Evolutionary conservation across 2,329 filamentous ascomycete species (phyloP).

Genomic region (Meredithiella fracta): DNA sequence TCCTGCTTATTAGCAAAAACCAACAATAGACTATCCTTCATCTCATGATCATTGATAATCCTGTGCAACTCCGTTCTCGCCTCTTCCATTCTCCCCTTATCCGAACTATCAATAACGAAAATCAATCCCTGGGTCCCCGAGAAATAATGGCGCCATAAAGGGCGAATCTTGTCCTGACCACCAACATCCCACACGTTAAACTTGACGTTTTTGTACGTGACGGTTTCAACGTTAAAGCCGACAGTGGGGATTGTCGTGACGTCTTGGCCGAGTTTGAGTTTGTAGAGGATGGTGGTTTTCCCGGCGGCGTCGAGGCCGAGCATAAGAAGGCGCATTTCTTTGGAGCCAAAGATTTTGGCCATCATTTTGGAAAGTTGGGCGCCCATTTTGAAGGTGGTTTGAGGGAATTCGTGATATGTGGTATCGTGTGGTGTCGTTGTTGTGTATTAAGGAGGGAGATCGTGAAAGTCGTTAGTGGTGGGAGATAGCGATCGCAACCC

Average conservation of each 20-base stretch:
- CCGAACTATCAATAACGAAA: slow-evolving; percentile 94
- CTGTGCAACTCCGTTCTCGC: slow-evolving; percentile 85
- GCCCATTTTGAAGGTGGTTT: slow-evolving; percentile 49
- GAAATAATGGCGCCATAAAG: slow-evolving; percentile 96
- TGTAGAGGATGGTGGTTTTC: slow-evolving; percentile 98
- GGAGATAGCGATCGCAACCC: neutral
- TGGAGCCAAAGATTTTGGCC: slow-evolving; percentile 97
- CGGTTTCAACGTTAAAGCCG: slow-evolving; percentile 97
- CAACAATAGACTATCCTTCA: slow-evolving; percentile 84
- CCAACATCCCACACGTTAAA: slow-evolving; percentile 99
- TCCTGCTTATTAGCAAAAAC: slow-evolving; percentile 99
- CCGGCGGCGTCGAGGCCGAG: slow-evolving; percentile 92
- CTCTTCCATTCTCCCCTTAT: slow-evolving; percentile 81
- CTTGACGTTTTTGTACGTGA: slow-evolving; percentile 98
- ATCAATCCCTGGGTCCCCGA: slow-evolving; percentile 91
- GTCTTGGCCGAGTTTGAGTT: slow-evolving; percentile 94
- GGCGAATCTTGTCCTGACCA: slow-evolving; percentile 96
- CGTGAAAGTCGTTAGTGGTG: neutral
- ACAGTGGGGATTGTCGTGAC: slow-evolving; percentile 97
- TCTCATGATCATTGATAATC: slow-evolving; percentile 95
- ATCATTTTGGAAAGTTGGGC: slow-evolving; percentile 89
- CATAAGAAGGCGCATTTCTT: slow-evolving; percentile 98
- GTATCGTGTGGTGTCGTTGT: neutral
- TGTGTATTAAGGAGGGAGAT: neutral
- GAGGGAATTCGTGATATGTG: too few relatives aligned